Evolutionary conservation across 352 stramenopile genomes (phyloP).

Genomic region (Pythium chondricola): DNA sequence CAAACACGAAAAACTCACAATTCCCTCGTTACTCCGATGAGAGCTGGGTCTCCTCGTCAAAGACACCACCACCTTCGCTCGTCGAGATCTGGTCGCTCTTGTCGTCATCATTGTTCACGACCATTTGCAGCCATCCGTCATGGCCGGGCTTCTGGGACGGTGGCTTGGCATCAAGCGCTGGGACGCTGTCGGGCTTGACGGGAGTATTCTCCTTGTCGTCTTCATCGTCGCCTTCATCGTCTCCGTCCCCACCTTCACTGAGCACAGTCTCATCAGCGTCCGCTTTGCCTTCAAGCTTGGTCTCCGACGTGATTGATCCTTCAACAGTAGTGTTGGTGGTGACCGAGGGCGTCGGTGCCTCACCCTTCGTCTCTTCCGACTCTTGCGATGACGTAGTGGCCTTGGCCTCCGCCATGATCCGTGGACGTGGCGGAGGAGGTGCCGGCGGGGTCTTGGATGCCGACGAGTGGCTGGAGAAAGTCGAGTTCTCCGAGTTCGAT

Average conservation of each 20-base stretch:
- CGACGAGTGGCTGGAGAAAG: slow-evolving; percentile 13
- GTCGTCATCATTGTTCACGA: slow-evolving; percentile 11
- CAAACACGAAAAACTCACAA: too few relatives aligned
- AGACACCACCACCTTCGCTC: slow-evolving; percentile 24
- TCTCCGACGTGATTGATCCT: too few relatives aligned
- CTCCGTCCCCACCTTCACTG: not conserved
- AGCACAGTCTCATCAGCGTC: too few relatives aligned
- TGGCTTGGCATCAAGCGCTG: not conserved
- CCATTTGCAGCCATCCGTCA: slow-evolving; percentile 14
- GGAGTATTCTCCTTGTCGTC: slow-evolving; percentile 16
- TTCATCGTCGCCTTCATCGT: too few relatives aligned
- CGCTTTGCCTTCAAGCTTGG: not conserved
- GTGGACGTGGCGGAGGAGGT: not conserved
- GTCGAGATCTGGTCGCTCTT: slow-evolving; percentile 19
- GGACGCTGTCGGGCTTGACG: not conserved
- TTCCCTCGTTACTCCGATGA: slow-evolving; percentile 12
- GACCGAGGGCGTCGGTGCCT: too few relatives aligned
- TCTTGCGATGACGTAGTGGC: slow-evolving; percentile 7
- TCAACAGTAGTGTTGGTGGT: too few relatives aligned
- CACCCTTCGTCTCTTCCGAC: slow-evolving; percentile 3
- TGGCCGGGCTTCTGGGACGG: slow-evolving; percentile 6
- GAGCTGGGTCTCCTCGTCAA: slow-evolving; percentile 35
- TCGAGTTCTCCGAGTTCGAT: slow-evolving; percentile 13
- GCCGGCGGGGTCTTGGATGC: slow-evolving; percentile 22
- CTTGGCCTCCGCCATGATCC: slow-evolving; percentile 1